Base-by-base conservation (phyloP, 495 filamentous ascomycete genomes). In the Penicillium soppii region DNA sequence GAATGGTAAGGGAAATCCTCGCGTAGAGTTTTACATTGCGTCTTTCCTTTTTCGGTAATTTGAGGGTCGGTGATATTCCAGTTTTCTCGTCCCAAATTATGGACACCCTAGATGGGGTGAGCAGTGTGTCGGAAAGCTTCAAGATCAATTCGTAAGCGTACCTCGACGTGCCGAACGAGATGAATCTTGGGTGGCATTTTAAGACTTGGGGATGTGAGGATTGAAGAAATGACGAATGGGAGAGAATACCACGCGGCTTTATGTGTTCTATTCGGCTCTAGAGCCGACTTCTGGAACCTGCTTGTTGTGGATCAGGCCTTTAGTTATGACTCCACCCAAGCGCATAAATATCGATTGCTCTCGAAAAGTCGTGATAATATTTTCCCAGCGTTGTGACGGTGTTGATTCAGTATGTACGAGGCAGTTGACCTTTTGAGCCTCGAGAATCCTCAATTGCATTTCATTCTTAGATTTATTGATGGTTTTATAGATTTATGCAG, bases 1-100 rank as follows among this genome's bases (percentile, higher is more conserved):
- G 70, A 57, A 50, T 81, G 75, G 54, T 71, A 53, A 0, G 83
- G 82, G 64, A 92, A 90, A 8, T 51, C 57, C 3, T 62, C 46
- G 37, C 68, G 55, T 10, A 94, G 81, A 3, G 67, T 56, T 1
- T 56, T 58, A 67, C 89, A 91, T 77, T 94, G 89, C 5, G 75
- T 35, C 54, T 80, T 71, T 56, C 90, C 90, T 0, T 82, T 69
- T 1, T 77, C 66, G 2, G 90, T 92, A 13, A 95, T 77, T 23
- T 76, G 67, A 1, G 90, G 87, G 60, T 95, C 90, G 5, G 59
- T 76, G 19, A 91, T 63, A 33, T 58, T 56, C 59, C 90, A 82
- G 67, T 87, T 85, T 37, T 70, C 77, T 10, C 53, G 43, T 33
- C 58, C 70, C 58, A 91, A 78, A 68, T 95, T 92, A 73, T 94